Base-by-base conservation (phyloP, 768 basidiomycete genomes). In the Pleurotus eryngii region DNA sequence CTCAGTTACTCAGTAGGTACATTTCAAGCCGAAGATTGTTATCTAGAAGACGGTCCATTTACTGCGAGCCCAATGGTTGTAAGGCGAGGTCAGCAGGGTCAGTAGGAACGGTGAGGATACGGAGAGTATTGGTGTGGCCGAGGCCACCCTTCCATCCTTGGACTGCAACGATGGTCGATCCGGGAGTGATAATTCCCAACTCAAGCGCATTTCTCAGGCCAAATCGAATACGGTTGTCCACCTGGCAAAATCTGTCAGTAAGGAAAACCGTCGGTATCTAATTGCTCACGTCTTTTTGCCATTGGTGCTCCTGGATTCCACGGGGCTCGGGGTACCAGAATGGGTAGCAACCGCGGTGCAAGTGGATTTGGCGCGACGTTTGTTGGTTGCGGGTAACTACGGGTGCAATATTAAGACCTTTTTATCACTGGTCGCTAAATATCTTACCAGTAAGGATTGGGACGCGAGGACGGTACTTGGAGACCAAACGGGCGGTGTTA, bases 111-210 rank as follows among this genome's bases (percentile, higher is more conserved):
- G 84, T 84, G 63, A 95, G 73, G 60, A 95, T 82, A 49, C 92
- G 87, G 57, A 95, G 77, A 11, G 92, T 94, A 79, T 95, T 95
- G 62, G 93, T 95, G 75, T 97, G 94, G 30, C 95, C 95, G 46
- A 97, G 83, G 58, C 97, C 97, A 45, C 95, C 92, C 77, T 95
- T 96, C 96, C 96, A 99, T n/a, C 97, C 97, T 73, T 98, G 97
- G 4, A 99, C 90, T 49, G 96, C 96, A 61, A 98, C 80, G 67
- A 99, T 83, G 22, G 95, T 92, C 54, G 86, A 86, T 55, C 93
- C 92, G 38, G 92, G 85, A 66, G 86, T 85, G 77, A 98, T 87
- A 69, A 99, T 82, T 61, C 90, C 89, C 72, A 99, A 74, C 15
- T 76, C 81, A 46, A 98, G 78, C 3, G 92, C 97, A 68, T 79